These are phyloP conservation scores for Sporopachydermia lactativora DNA, from an alignment of 805 yeast species.

Conservation along the genomic window DNA sequence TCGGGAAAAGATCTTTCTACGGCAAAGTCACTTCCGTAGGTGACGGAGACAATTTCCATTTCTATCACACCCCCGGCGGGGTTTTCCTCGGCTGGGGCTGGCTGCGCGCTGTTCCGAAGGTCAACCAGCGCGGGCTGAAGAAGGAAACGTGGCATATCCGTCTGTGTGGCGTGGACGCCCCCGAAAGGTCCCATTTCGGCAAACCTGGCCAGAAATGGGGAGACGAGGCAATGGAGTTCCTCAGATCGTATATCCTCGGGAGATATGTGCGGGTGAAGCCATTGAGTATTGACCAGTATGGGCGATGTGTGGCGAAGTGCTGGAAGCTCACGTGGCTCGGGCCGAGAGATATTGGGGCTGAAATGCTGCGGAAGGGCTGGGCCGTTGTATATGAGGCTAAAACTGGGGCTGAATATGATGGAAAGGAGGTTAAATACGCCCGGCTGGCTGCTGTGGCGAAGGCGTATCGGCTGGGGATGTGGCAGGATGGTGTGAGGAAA, in stretches of 20 bases:
- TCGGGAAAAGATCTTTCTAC: slow-evolving; percentile 30
- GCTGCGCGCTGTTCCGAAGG: slow-evolving; percentile 53
- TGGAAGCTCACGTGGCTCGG: slow-evolving; percentile 47
- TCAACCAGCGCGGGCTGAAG: slow-evolving; percentile 32
- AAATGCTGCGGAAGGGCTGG: slow-evolving; percentile 73
- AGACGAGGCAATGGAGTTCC: slow-evolving; percentile 75
- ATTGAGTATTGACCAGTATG: slow-evolving; percentile 74
- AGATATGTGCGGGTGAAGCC: slow-evolving; percentile 64
- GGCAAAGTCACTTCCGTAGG: slow-evolving; percentile 88
- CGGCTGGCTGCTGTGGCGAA: slow-evolving; percentile 49
- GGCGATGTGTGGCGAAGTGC: slow-evolving; percentile 73
- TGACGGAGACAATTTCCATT: slow-evolving; percentile 89
- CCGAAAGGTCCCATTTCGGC: slow-evolving; percentile 91
- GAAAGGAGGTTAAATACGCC: slow-evolving; percentile 45
- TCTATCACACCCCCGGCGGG: slow-evolving; percentile 93
- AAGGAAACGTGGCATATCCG: slow-evolving; percentile 68
- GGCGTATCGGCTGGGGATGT: slow-evolving; percentile 45
- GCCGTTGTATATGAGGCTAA: slow-evolving; percentile 84
- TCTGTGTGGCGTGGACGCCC: slow-evolving; percentile 92
- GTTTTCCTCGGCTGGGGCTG: slow-evolving; percentile 84
- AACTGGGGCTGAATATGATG: slow-evolving; percentile 74
- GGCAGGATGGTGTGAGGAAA: slow-evolving; percentile 34
- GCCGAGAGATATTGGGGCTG: slow-evolving; percentile 66
- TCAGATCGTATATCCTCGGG: slow-evolving; percentile 50
- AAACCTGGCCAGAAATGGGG: slow-evolving; percentile 81